Evolutionary conservation across 345 rosid species (phyloP), one percentile per base, ranked within the genome.

Genomic region (Ricinus communis): DNA sequence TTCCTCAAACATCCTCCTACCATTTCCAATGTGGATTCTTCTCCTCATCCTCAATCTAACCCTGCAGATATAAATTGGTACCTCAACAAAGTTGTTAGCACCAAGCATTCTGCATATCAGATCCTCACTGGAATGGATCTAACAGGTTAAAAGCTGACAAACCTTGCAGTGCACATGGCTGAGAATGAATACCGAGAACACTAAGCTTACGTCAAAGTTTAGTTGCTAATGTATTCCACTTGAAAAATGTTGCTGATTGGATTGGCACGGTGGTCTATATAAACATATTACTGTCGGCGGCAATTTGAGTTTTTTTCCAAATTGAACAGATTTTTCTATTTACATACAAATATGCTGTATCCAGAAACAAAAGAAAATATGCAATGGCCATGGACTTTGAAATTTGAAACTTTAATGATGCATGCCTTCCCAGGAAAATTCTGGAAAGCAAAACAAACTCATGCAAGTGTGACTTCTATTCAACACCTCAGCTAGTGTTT

Each of bases 1-100:
- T 55, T 83, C 89, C 59, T 84, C 93, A 10, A 74, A 46, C 71
- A 64, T 69, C 22, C 70, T 78, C 72, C 74, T 58, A 14, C 89
- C 86, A 15, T 65, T 73, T 45, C 81, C 80, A 27, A 33, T 73
- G 51, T 62, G 67, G 21, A 65, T 79, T 74, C 57, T 79, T 70
- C 71, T 69, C 28, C 40, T 86, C 65, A 60, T 76, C 52, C 70
- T 84, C 62, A n/a, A 69, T 67, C 63, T 79, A 60, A 40, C 65
- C 24, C 62, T 76, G 61, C 57, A 40, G 64, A 46, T 45, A 8
- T n/a, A n/a, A n/a, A 67, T 52, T 12, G 10, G 8, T 22, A 19
- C 15, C 47, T 30, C 50, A 10, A 30, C 12, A 8, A 19, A 6
- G 38, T 25, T 27, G 59, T 24, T 19, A 21, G 5, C 28, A 21